Percentiles rank a stretch among this genome's conserved stretches.
These are phyloP conservation scores for Boletus speciosus DNA, from an alignment of 768 basidiomycete species.

Conservation along the genomic window DNA sequence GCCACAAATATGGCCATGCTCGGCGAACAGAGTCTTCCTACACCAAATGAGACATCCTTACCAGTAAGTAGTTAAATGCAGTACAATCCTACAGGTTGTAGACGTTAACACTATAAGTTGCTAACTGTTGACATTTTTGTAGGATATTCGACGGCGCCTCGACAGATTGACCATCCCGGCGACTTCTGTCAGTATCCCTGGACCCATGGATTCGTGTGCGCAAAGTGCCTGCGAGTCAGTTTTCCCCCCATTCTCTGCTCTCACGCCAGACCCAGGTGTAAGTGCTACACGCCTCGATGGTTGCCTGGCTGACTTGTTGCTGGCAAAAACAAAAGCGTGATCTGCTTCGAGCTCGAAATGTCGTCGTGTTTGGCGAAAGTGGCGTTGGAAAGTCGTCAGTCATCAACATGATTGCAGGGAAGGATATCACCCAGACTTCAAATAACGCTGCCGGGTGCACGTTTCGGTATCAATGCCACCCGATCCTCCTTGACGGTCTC, in stretches of 20 bases:
- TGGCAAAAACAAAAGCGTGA: conserved; percentile 7
- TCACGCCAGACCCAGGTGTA: conserved; percentile 10
- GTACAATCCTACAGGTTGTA: background rate
- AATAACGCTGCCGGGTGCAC: conserved; percentile 35
- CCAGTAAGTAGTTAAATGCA: conserved; percentile 3
- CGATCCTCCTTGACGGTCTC: conserved; percentile 16
- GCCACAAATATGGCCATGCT: background rate
- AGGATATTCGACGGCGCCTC: conserved; percentile 12
- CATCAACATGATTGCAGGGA: conserved; percentile 37
- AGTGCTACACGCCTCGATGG: background rate
- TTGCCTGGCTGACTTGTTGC: background rate
- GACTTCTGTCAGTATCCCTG: background rate
- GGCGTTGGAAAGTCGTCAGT: conserved; percentile 41
- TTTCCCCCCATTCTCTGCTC: conserved; percentile 1
- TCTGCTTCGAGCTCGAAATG: conserved; percentile 22
- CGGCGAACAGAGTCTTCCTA: background rate
- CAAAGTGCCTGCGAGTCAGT: conserved; percentile 12
- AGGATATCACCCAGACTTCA: conserved; percentile 27
- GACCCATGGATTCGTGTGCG: background rate
- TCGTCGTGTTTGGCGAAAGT: conserved; percentile 41
- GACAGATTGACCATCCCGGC: conserved; percentile 12
- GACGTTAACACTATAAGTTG: background rate
- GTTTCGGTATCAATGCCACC: conserved; percentile 24
- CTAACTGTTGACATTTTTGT: background rate
- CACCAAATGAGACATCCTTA: background rate